Evolutionary conservation across 2,329 filamentous ascomycete species (phyloP), one percentile per base, ranked within the genome.

Genomic region (Grosmannia penicillata): DNA sequence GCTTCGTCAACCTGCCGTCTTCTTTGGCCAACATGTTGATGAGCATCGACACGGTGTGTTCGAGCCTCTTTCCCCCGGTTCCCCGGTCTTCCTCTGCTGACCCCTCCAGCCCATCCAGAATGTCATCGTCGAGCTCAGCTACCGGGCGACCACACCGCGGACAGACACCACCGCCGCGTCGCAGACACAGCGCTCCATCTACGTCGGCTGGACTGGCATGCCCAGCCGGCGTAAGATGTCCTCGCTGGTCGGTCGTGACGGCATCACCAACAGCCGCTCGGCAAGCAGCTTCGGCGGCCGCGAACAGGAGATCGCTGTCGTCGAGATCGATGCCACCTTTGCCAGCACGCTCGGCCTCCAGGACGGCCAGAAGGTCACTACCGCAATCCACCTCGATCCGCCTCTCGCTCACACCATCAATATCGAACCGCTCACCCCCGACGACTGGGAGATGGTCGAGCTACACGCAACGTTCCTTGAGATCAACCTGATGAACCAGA

Each of bases 401-500:
- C 86, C 87, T 3, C 63, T 91, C 46, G 85, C 86, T 35, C 85
- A 95, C 57, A 96, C 87, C 2, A 81, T 98, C 57, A 86, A 95
- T 54, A 96, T 98, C 49, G 93, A 98, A 56, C 91, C 91, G 25
- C 61, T 96, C 51, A 96, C 91, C 0, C 77, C 89, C 2, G 85
- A 93, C 42, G 91, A 98, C 55, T 98, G 91, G 91, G 91, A 98
- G 60, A 93, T 96, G 51, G 96, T 98, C 50, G 91, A 98, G 58
- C 66, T 98, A 2, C 91, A 98, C 62, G 91, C 91, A 6, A 91
- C 81, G 14, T 98, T 96, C 53, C 67, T 98, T 36, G 91, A 98
- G 54, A 68, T 95, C 47, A 96, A 98, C 56, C 76, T 98, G 37
- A 67, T 94, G 24, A 82, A 80, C 32, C 91, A 98, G 61, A 87